These are phyloP conservation scores for Phlebiopsis gigantea DNA, from an alignment of 768 basidiomycete species.

Conservation along the genomic window DNA sequence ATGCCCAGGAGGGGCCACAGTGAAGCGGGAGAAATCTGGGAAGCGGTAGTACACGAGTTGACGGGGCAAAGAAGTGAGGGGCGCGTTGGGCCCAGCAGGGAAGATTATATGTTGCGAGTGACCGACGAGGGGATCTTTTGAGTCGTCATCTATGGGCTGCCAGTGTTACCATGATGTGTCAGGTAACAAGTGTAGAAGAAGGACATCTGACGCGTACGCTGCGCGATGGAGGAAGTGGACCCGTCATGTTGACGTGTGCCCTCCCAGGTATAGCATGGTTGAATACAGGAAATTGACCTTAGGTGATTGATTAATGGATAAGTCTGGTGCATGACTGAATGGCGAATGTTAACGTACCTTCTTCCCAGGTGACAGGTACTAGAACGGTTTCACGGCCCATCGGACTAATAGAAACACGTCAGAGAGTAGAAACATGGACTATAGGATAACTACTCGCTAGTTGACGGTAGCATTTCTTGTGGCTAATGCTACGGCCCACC, in stretches of 20 bases:
- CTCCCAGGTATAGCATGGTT: not conserved
- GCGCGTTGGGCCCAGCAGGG: not conserved
- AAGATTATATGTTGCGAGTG: not conserved
- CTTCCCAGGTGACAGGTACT: conserved; percentile 1
- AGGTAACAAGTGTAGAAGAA: not conserved
- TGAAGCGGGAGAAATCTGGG: conserved; percentile 2
- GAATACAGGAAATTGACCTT: conserved; percentile 6
- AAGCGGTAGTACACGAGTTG: conserved; percentile 4
- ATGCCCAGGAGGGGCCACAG: conserved; percentile 1
- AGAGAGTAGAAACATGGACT: not conserved
- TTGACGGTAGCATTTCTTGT: conserved; percentile 2
- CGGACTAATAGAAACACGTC: not conserved
- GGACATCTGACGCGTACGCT: not conserved
- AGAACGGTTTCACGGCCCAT: conserved; percentile 9
- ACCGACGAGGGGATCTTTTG: not conserved
- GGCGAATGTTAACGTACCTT: not conserved
- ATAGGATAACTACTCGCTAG: not conserved
- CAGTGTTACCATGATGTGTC: not conserved
- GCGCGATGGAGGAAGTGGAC: not conserved
- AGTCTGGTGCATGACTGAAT: no score
- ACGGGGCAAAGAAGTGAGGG: not conserved
- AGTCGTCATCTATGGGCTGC: not conserved
- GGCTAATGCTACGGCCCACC: conserved; percentile 3
- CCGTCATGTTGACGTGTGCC: conserved; percentile 1
- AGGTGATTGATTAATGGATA: no score